Conservation (phyloP, 1,139 yeast species). For the Saccharomyces hybrid region DNA sequence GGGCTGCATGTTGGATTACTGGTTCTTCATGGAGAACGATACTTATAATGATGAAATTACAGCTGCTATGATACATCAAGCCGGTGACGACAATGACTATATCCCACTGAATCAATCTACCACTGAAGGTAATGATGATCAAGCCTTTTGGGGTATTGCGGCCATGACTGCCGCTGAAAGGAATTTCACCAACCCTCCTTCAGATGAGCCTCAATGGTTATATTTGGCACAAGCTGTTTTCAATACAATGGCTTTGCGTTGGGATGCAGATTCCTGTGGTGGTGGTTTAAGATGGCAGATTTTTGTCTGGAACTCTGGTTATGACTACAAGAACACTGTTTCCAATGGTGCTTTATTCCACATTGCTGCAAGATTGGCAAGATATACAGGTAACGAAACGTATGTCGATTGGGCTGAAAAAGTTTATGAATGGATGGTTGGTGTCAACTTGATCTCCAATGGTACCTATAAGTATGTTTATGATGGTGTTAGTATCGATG, state of each 20-base stretch:
- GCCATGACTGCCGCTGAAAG: slow-evolving; percentile 88
- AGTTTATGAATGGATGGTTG: slow-evolving; percentile 76
- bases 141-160: slow-evolving; percentile 93
- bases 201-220: slow-evolving; percentile 59
- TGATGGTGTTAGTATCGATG: slow-evolving; percentile 68
- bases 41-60: slow-evolving; percentile 54
- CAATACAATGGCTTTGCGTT: slow-evolving; percentile 81
- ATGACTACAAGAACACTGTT: slow-evolving; percentile 83
- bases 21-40: slow-evolving; percentile 63
- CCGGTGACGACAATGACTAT: slow-evolving; percentile 68
- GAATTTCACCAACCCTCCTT: slow-evolving; percentile 70
- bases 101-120: slow-evolving; percentile 85
- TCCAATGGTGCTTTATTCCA: slow-evolving; percentile 88
- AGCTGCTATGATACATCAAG: slow-evolving; percentile 62
- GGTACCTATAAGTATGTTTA: slow-evolving; percentile 46
- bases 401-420: slow-evolving; percentile 75
- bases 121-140: slow-evolving; percentile 98
- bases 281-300: slow-evolving; percentile 98
- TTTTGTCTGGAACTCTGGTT: slow-evolving; percentile 89
- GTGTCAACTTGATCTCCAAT: slow-evolving; percentile 47
- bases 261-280: slow-evolving; percentile 68
- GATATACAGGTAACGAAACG: slow-evolving; percentile 67
- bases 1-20: slow-evolving; percentile 77
- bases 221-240: slow-evolving; percentile 72
- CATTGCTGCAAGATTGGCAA: slow-evolving; percentile 76